phyloP scores from a whole-genome alignment of 805 yeast genomes.

The Wickerhamomyces sydowiorum region DNA sequence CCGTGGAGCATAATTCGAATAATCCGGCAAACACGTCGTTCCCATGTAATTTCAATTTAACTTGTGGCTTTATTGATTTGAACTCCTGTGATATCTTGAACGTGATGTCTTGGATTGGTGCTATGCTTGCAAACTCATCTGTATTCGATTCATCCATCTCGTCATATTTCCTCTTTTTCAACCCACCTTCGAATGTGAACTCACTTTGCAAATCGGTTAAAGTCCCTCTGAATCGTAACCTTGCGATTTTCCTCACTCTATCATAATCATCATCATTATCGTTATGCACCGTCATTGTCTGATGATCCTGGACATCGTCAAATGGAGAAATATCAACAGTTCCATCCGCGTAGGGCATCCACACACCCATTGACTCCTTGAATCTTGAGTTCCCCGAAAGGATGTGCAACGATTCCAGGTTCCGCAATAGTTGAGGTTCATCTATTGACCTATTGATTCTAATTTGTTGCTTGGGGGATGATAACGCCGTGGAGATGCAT shows the following conservation, averaged over 20 bases:
- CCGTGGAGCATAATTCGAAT: conserved; percentile 54
- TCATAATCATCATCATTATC: conserved; percentile 18
- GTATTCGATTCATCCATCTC: conserved; percentile 8
- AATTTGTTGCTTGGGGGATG: conserved; percentile 35
- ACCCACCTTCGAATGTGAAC: conserved; percentile 34
- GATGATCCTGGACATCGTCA: conserved; percentile 37
- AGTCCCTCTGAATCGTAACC: conserved; percentile 58
- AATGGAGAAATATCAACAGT: conserved; percentile 62
- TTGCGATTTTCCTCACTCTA: conserved; percentile 37
- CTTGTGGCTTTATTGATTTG: conserved; percentile 14
- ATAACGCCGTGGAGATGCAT: conserved; percentile 49
- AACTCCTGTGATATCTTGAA: conserved; percentile 34
- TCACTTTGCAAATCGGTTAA: conserved; percentile 29
- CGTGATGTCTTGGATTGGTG: conserved; percentile 52
- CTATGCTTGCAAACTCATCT: conserved; percentile 43
- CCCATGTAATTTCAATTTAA: conserved; percentile 42
- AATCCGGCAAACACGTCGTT: conserved; percentile 74
- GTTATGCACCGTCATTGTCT: conserved; percentile 13
- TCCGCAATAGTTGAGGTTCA: conserved; percentile 29
- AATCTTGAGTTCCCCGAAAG: conserved; percentile 59
- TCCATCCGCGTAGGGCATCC: conserved; percentile 71
- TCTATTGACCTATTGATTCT: conserved; percentile 24
- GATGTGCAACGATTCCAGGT: conserved; percentile 51
- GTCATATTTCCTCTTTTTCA: conserved; percentile 16
- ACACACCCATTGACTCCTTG: conserved; percentile 58